Conservation (phyloP, 768 basidiomycete species). For the Boletus subparvulus region DNA sequence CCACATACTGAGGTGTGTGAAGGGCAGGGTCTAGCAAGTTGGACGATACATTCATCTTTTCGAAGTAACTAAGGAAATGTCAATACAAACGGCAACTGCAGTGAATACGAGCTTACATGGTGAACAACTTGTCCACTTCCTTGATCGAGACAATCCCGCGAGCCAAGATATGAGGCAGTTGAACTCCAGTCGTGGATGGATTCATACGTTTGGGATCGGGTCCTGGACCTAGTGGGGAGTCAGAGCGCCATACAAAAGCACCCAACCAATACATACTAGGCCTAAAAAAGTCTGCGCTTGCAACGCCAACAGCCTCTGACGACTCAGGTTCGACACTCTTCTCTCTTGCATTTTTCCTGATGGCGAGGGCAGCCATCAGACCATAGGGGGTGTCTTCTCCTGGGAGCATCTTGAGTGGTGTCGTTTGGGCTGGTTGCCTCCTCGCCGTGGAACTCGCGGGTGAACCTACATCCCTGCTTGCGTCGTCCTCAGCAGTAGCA, state of each 20-base stretch:
- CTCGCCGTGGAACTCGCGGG: slow-evolving; percentile 36
- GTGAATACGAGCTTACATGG: slow-evolving; percentile 47
- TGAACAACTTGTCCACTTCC: slow-evolving; percentile 72
- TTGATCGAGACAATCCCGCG: slow-evolving; percentile 58
- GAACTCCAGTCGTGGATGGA: slow-evolving; percentile 43
- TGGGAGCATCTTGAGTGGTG: slow-evolving; percentile 54
- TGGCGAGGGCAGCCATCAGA: slow-evolving; percentile 65
- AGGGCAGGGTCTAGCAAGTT: slow-evolving; percentile 79
- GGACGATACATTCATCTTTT: slow-evolving; percentile 75
- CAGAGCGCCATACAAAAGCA: background rate
- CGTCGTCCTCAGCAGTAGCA: slow-evolving; percentile 22
- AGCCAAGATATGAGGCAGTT: slow-evolving; percentile 62
- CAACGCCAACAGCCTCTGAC: slow-evolving; percentile 60
- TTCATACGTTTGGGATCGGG: slow-evolving; percentile 41
- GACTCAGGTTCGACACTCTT: slow-evolving; percentile 44
- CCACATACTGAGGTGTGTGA: slow-evolving; percentile 81
- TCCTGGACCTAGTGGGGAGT: slow-evolving; percentile 37
- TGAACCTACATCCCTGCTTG: slow-evolving; percentile 29
- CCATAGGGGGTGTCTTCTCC: slow-evolving; percentile 67
- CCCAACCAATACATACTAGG: slow-evolving; percentile 44
- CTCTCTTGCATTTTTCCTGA: slow-evolving; percentile 45
- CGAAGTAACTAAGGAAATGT: slow-evolving; percentile 56
- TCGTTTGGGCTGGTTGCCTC: slow-evolving; percentile 40
- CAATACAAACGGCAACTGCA: background rate
- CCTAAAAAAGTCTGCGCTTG: slow-evolving; percentile 66